Evolutionary conservation across 2,329 filamentous ascomycete species (phyloP).

Genomic region (Aspergillus pseudoterreus): DNA sequence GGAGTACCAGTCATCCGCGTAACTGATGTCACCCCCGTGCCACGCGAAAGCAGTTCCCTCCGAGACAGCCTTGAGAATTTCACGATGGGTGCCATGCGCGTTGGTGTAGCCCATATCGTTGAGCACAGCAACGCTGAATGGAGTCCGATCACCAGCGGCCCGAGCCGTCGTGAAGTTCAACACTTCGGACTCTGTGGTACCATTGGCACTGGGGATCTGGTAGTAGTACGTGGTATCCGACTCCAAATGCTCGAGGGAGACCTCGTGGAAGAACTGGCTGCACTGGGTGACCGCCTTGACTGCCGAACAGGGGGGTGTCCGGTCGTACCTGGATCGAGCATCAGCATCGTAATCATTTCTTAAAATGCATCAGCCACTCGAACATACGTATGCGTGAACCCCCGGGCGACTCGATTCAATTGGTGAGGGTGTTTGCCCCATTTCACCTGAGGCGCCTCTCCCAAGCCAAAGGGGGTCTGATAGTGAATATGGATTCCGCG

Average conservation of each 20-base stretch:
- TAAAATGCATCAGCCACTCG: too few relatives aligned
- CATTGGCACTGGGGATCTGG: constrained; percentile 47
- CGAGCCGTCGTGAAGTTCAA: constrained; percentile 47
- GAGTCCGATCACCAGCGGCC: constrained; percentile 38
- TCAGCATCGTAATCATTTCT: neutral
- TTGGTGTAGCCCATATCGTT: constrained; percentile 56
- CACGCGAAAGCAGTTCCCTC: constrained; percentile 50
- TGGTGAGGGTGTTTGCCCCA: constrained; percentile 39
- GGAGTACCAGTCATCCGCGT: constrained; percentile 51
- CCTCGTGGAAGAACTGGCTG: constrained; percentile 52
- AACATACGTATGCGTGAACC: constrained; percentile 41
- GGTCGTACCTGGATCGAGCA: constrained; percentile 39
- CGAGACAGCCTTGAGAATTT: constrained; percentile 40
- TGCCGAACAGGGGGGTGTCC: constrained; percentile 49
- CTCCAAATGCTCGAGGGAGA: constrained; percentile 41
- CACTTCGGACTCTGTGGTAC: constrained; percentile 47
- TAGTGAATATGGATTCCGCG: constrained; percentile 52
- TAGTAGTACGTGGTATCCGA: constrained; percentile 51
- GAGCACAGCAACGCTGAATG: constrained; percentile 47
- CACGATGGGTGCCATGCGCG: constrained; percentile 46
- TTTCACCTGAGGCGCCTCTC: constrained; percentile 39
- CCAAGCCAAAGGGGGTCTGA: constrained; percentile 53
- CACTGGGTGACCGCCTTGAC: constrained; percentile 46
- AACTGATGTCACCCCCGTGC: constrained; percentile 52
- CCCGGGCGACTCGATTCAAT: constrained; percentile 36